Evolutionary conservation across 495 filamentous ascomycete species (phyloP), one percentile per base, ranked within the genome.

Genomic region (Aspergillus kassunensis): DNA sequence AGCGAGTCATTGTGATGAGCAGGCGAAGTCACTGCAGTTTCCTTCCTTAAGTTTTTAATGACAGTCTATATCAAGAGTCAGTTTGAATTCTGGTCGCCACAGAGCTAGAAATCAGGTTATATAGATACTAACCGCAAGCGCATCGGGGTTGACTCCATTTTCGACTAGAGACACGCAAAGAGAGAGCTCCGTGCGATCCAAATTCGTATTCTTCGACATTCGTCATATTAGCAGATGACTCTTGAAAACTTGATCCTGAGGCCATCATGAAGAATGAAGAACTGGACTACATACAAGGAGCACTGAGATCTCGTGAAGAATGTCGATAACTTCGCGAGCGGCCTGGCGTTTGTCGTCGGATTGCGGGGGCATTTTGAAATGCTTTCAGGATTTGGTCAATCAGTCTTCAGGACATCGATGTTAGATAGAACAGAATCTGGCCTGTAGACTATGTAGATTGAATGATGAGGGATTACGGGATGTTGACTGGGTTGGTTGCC

Each of bases 91-190:
- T n/a, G n/a, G n/a, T n/a, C n/a, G n/a, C n/a, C n/a, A n/a, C n/a
- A n/a, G n/a, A n/a, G n/a, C n/a, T n/a, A n/a, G n/a, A n/a, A n/a
- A n/a, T n/a, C n/a, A n/a, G n/a, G n/a, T n/a, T n/a, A 25, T 11
- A 13, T 41, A 20, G 36, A 53, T 27, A 60, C 55, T 76, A 86
- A 97, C 93, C 27, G 92, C 92, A 12, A 98, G 73, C 8, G 91
- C 95, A 65, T 97, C 93, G 6, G 93, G 93, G 68, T 95, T 95
- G 9, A 97, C 89, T 6, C 95, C 95, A 67, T 97, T 97, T 70
- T 98, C 93, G 54, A 98, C 90, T 61, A 98, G 80, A 36, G 90
- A 95, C 48, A 97, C 92, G 63, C 93, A 98, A 48, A 95, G 84
- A 8, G 91, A 96, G 11, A 98, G 79, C 8, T 90, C 89, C 31